Conservation (phyloP, 2,329 filamentous ascomycete species). For the Diaporthe sp. region DNA sequence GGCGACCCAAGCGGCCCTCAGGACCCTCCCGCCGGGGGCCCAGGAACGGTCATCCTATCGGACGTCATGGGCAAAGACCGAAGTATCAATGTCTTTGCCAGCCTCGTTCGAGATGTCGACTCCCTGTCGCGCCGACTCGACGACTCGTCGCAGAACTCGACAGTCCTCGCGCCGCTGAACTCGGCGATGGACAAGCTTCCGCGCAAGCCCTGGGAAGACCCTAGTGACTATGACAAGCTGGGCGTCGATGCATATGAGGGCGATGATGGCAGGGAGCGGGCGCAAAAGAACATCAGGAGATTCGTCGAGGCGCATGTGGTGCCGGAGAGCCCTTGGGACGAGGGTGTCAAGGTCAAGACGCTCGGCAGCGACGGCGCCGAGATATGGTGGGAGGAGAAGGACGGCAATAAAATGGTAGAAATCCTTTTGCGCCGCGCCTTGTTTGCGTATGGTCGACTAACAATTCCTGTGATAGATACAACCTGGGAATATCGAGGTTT, state of each 20-base stretch:
- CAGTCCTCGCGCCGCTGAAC: slow-evolving; percentile 90
- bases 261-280: slow-evolving; percentile 79
- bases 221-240: slow-evolving; percentile 76
- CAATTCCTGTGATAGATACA: slow-evolving; percentile 70
- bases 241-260: slow-evolving; percentile 84
- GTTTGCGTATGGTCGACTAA: not conserved
- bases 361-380: slow-evolving; percentile 71
- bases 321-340: slow-evolving; percentile 80
- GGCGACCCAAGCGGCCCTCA: slow-evolving; percentile 40
- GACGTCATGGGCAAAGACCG: slow-evolving; percentile 87
- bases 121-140: slow-evolving; percentile 78
- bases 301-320: slow-evolving; percentile 93
- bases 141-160: slow-evolving; percentile 77
- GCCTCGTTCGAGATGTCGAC: slow-evolving; percentile 82
- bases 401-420: slow-evolving; percentile 77
- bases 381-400: slow-evolving; percentile 85
- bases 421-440: not conserved
- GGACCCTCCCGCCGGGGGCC: slow-evolving; percentile 50
- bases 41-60: slow-evolving; percentile 76
- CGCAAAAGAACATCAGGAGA: slow-evolving; percentile 79
- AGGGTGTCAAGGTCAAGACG: slow-evolving; percentile 75
- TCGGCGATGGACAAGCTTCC: slow-evolving; percentile 82
- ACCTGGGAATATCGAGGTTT: slow-evolving; percentile 84
- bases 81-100: slow-evolving; percentile 86
- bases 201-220: slow-evolving; percentile 88